phyloP scores from a whole-genome alignment of 495 filamentous ascomycete genomes.

The Aspergillus egyptiacus region DNA sequence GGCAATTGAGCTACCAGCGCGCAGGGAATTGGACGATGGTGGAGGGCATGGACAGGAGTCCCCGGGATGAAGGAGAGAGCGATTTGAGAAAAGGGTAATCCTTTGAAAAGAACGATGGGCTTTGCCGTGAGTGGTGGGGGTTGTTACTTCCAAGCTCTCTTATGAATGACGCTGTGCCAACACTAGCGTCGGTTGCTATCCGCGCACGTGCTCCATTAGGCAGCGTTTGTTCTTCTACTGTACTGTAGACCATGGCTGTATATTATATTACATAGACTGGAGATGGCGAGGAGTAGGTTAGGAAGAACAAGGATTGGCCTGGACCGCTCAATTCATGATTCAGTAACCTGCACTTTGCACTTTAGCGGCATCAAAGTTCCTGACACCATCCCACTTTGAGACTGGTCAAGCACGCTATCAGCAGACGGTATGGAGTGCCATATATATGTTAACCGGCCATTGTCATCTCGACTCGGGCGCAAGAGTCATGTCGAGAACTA shows the following conservation, averaged over 20 bases:
- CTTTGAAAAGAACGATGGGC: neutral
- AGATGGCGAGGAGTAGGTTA: neutral
- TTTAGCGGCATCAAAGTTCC: neutral
- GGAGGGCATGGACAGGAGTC: neutral
- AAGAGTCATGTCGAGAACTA: neutral
- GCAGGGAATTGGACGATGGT: neutral
- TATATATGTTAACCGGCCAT: neutral
- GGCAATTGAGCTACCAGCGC: neutral
- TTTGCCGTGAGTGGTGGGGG: conserved; percentile 2
- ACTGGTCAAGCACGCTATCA: neutral
- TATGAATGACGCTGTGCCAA: too few species aligned
- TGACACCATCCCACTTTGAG: conserved; percentile 2
- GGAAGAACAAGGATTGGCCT: too few species aligned
- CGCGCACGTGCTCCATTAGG: neutral
- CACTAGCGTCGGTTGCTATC: neutral
- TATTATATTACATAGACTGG: neutral
- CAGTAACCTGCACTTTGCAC: too few species aligned
- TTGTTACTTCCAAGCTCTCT: neutral
- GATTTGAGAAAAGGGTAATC: neutral
- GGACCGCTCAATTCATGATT: conserved; percentile 16
- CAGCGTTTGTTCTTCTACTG: too few species aligned
- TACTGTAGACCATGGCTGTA: neutral
- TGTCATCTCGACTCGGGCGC: neutral
- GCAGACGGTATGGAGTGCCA: neutral
- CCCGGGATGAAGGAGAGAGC: neutral